Base-by-base conservation (phyloP, 345 rosid genomes). In the Camelina laxa region DNA sequence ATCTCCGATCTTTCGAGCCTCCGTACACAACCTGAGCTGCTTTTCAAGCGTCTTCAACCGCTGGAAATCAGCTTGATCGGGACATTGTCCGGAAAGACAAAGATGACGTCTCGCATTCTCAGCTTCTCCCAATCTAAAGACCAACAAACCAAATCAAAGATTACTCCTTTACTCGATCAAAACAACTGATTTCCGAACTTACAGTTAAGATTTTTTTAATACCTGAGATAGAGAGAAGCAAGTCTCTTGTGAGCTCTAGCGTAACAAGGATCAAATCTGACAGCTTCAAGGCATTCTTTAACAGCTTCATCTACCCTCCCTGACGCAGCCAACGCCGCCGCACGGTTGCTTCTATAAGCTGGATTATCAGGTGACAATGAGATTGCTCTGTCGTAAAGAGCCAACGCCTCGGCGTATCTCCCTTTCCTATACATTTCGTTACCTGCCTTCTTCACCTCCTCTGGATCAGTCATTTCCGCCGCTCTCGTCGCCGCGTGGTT, bases 211-310 rank as follows among this genome's bases (percentile, higher is more conserved):
- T 38, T 38, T 13, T 36, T 36, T n/a, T 24, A 6, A 50, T 73
- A 92, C 99, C 99, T 92, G 72, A 89, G 87, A 70, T 87, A 86
- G 70, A 95, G 89, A 80, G 93, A 88, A 74, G 84, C 86, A 76
- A 95, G 81, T 64, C 98, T 84, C 80, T 88, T 97, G 53, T 82
- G 97, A 64, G 97, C 98, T 80, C 97, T 86, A 45, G 59, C 76
- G 80, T 87, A 92, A 61, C 60, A 75, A 73, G 94, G 89, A 76
- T 92, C 97, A 68, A 90, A 45, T 73, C 84, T 86, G 41, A 92
- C 80, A 6, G 99, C 97, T 83, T 89, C 99, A 75, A 92, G 86
- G 41, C 94, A 92, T 59, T 95, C 99, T 69, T 66, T 87, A 69
- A 89, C 88, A 1, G 98, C 98, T 76, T 95, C 97, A 2, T 60